Base-by-base conservation (phyloP, 257 asterid species). In the Jaltomata sinuosa region DNA sequence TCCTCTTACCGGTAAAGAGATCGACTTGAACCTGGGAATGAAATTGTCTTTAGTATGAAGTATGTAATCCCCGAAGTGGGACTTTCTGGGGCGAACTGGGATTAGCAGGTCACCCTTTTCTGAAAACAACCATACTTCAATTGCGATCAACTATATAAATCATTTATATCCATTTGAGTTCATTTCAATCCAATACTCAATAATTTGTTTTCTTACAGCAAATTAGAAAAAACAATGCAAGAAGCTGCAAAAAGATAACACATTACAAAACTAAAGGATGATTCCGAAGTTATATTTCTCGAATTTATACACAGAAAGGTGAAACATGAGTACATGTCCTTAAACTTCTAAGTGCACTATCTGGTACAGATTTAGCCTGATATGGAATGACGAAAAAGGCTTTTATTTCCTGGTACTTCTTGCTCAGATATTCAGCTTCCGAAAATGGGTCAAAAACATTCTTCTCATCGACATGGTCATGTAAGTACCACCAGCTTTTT, bases 401-500 rank as follows among this genome's bases (percentile, higher is more conserved):
- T 77, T 81, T 61, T 85, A 62, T 86, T 50, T 84, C 85, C 89
- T 62, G 77, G 87, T 57, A 59, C 85, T 90, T 84, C 81, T 22
- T 52, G 50, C 80, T 83, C 85, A 3, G 79, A 36, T 65, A 67
- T 82, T 82, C 88, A 71, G 85, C 89, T 79, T 87, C 89, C 89
- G 80, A 83, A 88, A 89, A 89, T 49, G 84, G 81, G 34, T 80
- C 52, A 74, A 10, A 21, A 74, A 72, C 4, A 32, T 11, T 29
- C 8, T 8, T 47, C 38, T 27, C 40, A 25, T 25, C 15, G 40
- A 27, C 80, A 22, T 45, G 59, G 14, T 74, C 91, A 40, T 21
- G 87, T 83, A 85, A 74, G 83, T 80, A 82, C 88, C 25, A 76
- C 88, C 86, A 87, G 83, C 89, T 87, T 84, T 85, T 86, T 85